These are phyloP conservation scores for Lactarius evosmus DNA, from an alignment of 768 basidiomycete species.

Conservation along the genomic window DNA sequence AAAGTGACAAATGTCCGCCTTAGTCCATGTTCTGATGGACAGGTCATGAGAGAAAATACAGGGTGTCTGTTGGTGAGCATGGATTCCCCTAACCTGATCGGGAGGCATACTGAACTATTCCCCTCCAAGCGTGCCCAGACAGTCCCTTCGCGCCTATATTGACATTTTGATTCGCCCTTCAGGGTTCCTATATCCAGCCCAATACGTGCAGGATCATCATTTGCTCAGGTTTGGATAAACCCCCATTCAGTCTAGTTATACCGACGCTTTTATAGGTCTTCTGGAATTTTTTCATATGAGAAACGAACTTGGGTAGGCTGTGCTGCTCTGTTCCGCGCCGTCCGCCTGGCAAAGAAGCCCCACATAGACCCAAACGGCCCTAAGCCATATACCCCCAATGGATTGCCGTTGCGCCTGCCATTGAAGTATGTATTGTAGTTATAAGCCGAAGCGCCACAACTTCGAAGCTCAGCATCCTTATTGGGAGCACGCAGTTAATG, in stretches of 20 bases:
- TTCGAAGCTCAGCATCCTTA: slow-evolving; percentile 1
- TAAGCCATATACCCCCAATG: background rate
- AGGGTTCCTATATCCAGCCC: slow-evolving; percentile 6
- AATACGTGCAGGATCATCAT: slow-evolving; percentile 18
- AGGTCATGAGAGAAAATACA: slow-evolving; percentile 8
- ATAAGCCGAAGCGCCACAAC: slow-evolving; percentile 18
- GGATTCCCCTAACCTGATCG: slow-evolving; percentile 17
- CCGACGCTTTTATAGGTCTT: background rate
- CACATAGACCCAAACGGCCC: background rate
- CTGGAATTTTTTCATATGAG: slow-evolving; percentile 8
- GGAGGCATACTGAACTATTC: slow-evolving; percentile 8
- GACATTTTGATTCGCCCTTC: slow-evolving; percentile 14
- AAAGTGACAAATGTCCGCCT: slow-evolving; percentile 31
- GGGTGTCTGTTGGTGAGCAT: slow-evolving; percentile 7
- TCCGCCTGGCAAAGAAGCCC: background rate
- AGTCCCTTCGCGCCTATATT: slow-evolving; percentile 11
- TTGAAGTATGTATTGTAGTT: background rate
- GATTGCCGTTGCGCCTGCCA: background rate
- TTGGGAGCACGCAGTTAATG: background rate
- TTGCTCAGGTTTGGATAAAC: slow-evolving; percentile 12
- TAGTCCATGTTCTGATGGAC: slow-evolving; percentile 20
- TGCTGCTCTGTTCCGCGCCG: background rate
- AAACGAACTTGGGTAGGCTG: slow-evolving; percentile 12
- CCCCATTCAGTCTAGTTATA: slow-evolving; percentile 25
- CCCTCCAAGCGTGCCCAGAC: slow-evolving; percentile 14